Evolutionary conservation across 1,284 basidiomycete species (phyloP).

Genomic region (Inonotus obliquus): DNA sequence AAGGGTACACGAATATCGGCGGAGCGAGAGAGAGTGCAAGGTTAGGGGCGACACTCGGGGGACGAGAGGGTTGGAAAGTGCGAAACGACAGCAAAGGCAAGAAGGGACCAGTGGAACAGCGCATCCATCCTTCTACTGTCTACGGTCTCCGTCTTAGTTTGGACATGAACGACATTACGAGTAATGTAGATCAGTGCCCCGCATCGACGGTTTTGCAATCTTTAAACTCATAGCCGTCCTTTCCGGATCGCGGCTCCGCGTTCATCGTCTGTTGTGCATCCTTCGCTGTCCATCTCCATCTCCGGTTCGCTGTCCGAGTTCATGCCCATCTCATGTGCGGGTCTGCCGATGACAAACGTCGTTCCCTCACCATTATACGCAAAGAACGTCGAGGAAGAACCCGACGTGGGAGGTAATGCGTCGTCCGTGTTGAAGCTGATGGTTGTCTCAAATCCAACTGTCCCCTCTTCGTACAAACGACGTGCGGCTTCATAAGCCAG

Average conservation of each 20-base stretch:
- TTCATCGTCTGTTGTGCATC: conserved; percentile 42
- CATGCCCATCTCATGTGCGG: conserved; percentile 17
- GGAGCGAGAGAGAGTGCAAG: conserved; percentile 10
- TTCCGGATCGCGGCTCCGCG: conserved; percentile 20
- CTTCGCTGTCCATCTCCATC: conserved; percentile 55
- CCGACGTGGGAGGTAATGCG: conserved; percentile 31
- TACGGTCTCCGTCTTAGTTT: neutral
- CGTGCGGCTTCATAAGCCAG: conserved; percentile 83
- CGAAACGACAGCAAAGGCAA: conserved; percentile 21
- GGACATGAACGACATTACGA: neutral
- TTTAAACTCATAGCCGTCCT: neutral
- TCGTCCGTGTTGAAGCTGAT: conserved; percentile 61
- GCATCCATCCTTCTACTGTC: neutral
- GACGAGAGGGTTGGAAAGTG: conserved; percentile 17
- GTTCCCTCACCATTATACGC: neutral
- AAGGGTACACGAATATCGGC: conserved; percentile 10
- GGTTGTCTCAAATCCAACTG: conserved; percentile 60
- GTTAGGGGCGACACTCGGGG: conserved; percentile 2
- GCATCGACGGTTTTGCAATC: neutral
- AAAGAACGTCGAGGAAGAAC: conserved; percentile 25
- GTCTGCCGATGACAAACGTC: conserved; percentile 4
- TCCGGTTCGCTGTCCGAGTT: conserved; percentile 54
- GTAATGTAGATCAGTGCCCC: neutral
- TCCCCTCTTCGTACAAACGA: conserved; percentile 78
- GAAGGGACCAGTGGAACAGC: conserved; percentile 1